Evolutionary conservation across 1,139 yeast genomes (phyloP), one percentile per base, ranked within the genome.

Genomic region (Suhomyces coccinellae): DNA sequence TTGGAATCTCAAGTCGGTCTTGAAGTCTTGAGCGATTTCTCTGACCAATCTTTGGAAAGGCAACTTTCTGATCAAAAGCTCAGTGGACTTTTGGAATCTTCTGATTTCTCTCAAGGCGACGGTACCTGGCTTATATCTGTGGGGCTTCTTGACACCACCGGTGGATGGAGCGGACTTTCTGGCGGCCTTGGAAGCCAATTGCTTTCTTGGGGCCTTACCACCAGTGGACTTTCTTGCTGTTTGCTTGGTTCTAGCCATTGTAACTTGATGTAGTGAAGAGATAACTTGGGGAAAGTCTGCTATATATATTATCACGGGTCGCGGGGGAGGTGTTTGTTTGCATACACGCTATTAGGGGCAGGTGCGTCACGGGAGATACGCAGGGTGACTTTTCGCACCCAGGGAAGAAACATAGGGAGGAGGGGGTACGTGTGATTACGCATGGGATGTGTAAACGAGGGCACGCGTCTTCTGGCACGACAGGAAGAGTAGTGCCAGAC

Each of bases 51-150:
- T 87, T 81, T 91, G 97, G 95, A 90, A 90, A 56, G 98, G 98
- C 65, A 91, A 83, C 80, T 91, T 90, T 85, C 98, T 89, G 77
- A 91, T 90, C 73, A 91, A 83, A 52, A 91, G 81, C 77, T 91
- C 98, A 66, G 97, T 91, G 56, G 97, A 87, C 78, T 91, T 91
- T 81, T 91, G 97, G 84, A 91, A 91, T 81, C 97, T 89, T 86
- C 97, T 89, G 69, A 91, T 91, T 82, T 91, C 98, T 87, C 97
- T 91, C 71, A 91, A 87, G 65, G 98, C 98, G 68, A 91, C 97
- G 69, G 97, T 91, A 90, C 98, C 98, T 74, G 98, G 98, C 93
- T 90, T 91, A 81, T 90, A 91, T 87, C 98, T 89, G 89, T 91
- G 98, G 61, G 97, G 97, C 83, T 91, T 91, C 91, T 91, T 91